Conservation (phyloP, 2,329 filamentous ascomycete genomes). For the Trichoderma breve region DNA sequence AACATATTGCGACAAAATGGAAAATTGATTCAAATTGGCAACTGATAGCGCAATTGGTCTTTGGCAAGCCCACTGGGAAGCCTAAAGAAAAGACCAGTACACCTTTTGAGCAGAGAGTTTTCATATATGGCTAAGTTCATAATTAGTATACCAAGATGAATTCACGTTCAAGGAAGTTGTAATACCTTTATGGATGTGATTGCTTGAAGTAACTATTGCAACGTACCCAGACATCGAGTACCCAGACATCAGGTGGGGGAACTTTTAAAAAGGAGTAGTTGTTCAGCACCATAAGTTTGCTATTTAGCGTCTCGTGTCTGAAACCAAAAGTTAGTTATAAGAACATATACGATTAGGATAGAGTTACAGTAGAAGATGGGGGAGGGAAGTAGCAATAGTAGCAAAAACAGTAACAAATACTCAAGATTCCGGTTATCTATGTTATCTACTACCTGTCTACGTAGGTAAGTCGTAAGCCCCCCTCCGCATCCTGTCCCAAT, state of each 20-base stretch:
- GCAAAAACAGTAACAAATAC: background rate
- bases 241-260: no score
- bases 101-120: background rate
- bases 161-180: background rate
- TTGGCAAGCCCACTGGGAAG: background rate
- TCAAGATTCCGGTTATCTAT: background rate
- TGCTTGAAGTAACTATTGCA: background rate
- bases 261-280: no score
- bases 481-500: no score
- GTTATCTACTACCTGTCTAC: no score
- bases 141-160: background rate
- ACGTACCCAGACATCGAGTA: background rate
- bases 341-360: background rate
- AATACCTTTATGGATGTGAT: background rate
- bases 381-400: background rate
- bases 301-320: no score
- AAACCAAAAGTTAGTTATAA: no score
- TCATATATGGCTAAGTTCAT: background rate
- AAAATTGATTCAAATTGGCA: background rate
- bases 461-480: no score
- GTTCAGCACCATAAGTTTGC: no score
- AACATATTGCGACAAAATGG: background rate
- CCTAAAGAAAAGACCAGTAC: background rate
- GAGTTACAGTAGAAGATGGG: no score
- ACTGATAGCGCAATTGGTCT: background rate